phyloP scores from a whole-genome alignment of 139 green algal species.

The Volvox africanus region DNA sequence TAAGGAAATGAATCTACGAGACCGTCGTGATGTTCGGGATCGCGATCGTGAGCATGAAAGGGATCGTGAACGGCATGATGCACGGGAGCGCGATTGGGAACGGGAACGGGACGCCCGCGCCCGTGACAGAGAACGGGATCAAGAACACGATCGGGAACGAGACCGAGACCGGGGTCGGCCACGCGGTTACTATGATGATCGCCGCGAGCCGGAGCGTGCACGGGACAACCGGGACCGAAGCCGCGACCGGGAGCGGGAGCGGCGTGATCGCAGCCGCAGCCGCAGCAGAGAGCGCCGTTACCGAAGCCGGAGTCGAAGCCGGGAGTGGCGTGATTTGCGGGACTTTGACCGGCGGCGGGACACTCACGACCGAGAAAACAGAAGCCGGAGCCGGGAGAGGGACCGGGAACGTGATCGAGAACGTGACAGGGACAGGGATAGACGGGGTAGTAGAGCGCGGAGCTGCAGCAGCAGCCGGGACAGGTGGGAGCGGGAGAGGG shows the following conservation, averaged over 20 bases:
- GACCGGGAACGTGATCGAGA: neutral
- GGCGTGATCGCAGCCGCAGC: neutral
- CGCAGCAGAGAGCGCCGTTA: neutral
- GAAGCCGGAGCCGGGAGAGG: conserved; percentile 17
- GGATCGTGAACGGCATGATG: neutral
- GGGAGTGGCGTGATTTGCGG: neutral
- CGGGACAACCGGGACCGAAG: conserved; percentile 7
- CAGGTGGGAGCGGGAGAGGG: neutral
- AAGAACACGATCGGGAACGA: neutral
- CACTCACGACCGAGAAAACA: neutral
- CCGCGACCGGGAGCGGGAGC: conserved; percentile 15
- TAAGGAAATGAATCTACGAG: neutral
- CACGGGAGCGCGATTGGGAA: conserved; percentile 15
- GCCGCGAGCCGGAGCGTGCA: neutral
- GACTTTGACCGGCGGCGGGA: conserved; percentile 16
- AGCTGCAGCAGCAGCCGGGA: neutral
- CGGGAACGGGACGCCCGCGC: neutral
- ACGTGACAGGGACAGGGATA: neutral
- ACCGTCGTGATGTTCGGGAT: neutral
- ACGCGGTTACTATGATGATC: neutral
- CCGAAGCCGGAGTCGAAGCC: neutral
- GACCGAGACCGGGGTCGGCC: neutral
- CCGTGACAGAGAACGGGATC: neutral
- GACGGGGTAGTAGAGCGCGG: neutral
- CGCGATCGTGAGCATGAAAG: neutral